Base-by-base conservation (phyloP, 192 early-diverging fungal species). In the Coemansia sp. region DNA sequence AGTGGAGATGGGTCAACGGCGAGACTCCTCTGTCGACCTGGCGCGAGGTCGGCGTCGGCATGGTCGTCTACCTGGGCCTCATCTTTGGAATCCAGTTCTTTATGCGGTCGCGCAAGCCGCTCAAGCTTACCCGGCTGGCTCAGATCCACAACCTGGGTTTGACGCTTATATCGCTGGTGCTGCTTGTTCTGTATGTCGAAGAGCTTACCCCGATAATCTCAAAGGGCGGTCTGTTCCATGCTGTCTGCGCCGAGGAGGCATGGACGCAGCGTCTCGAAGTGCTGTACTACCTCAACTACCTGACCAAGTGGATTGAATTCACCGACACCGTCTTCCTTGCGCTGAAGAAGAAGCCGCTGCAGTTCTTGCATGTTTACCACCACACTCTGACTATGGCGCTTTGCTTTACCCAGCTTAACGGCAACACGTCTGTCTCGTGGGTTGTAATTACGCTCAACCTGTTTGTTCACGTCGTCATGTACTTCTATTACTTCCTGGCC, bases 291-390 rank as follows among this genome's bases (percentile, higher is more conserved):
- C 82, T 95, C 63, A 95, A 95, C 84, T 95, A 94, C 77, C 84
- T 94, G 48, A 88, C 92, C 73, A 96, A 96, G 82, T 94, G 90
- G 83, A 88, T 89, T 83, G 93, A 95, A 76, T 84, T 96, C 60
- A 76, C 84, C 53, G 93, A 95, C 71, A 96, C 93, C 14, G 77
- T 94, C 22, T 96, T 96, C 81, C 82, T 93, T 23, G 92, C 88
- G 18, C 73, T 89, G 32, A 90, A 86, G 78, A 90, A 90, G 87
- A 93, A 91, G 88, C 84, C 85, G 18, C 85, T 92, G 55, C 91
- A 90, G 78, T 96, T 96, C 82, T 81, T 96, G 56, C 94, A 96
- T 61, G 90, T 89, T 56, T 96, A 90, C 84, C 94, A 96, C 83
- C 94, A 96, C 82, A 86, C 90, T 19, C 84, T 92, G 85, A 95